Evolutionary conservation across 1,284 basidiomycete genomes (phyloP).

Genomic region (Ganoderma meredithae): DNA sequence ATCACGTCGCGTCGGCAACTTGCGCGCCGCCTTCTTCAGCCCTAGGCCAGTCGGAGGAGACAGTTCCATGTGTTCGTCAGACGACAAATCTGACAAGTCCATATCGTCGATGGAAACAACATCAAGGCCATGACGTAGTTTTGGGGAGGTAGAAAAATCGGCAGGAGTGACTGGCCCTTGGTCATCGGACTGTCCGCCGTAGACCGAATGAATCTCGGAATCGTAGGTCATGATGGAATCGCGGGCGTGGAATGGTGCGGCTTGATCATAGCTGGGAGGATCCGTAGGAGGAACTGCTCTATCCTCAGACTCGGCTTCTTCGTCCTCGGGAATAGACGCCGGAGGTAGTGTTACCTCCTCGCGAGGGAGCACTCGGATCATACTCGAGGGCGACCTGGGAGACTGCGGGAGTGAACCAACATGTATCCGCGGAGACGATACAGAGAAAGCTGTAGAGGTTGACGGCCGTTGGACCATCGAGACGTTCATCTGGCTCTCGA

Average conservation of each 20-base stretch:
- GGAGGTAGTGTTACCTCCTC: constrained; percentile 17
- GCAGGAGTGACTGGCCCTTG: background rate
- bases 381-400: constrained; percentile 29
- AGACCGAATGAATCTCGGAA: constrained; percentile 7
- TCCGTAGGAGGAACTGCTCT: constrained; percentile 27
- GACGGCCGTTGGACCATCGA: constrained; percentile 15
- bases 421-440: constrained; percentile 27
- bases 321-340: constrained; percentile 22
- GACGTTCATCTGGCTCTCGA: constrained; percentile 46
- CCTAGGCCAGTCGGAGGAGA: constrained; percentile 53
- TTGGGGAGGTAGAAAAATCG: constrained; percentile 10
- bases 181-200: background rate
- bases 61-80: constrained; percentile 47
- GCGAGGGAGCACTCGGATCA: constrained; percentile 21
- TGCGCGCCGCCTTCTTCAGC: constrained; percentile 59
- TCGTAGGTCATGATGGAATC: constrained; percentile 22
- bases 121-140: constrained; percentile 50
- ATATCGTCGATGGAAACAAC: constrained; percentile 79
- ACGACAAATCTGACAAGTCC: constrained; percentile 77
- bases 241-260: constrained; percentile 11
- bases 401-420: constrained; percentile 27
- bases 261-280: constrained; percentile 33
- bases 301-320: constrained; percentile 18
- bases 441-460: constrained; percentile 16
- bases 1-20: constrained; percentile 73